Evolutionary conservation across 2,329 filamentous ascomycete genomes (phyloP).

Genomic region (Colletotrichum tropicale): DNA sequence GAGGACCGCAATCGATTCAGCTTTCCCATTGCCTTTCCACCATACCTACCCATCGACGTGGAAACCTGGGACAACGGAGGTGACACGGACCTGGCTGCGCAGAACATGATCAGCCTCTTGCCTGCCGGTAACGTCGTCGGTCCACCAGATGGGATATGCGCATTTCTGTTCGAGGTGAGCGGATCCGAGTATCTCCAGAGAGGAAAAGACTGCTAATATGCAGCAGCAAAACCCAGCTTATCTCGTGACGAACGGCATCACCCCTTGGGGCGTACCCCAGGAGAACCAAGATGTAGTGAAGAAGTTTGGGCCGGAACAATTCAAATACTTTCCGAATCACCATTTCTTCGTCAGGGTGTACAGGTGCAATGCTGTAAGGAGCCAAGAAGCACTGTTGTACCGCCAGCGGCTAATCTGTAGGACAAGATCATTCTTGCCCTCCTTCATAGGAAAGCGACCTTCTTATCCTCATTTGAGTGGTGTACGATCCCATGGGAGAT

Average conservation of each 20-base stretch:
- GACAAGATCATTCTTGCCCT: slow-evolving; percentile 51
- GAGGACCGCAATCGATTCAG: slow-evolving; percentile 24
- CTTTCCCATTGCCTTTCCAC: slow-evolving; percentile 42
- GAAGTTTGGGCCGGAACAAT: slow-evolving; percentile 49
- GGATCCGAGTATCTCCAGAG: slow-evolving; percentile 13
- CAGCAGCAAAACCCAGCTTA: slow-evolving; percentile 50
- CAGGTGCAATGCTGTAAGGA: slow-evolving; percentile 55
- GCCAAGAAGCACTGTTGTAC: not conserved
- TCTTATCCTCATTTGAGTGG: slow-evolving; percentile 58
- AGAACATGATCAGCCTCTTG: slow-evolving; percentile 48
- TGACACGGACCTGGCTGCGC: slow-evolving; percentile 45
- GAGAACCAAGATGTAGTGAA: slow-evolving; percentile 39
- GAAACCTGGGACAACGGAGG: slow-evolving; percentile 35
- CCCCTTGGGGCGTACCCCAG: slow-evolving; percentile 41
- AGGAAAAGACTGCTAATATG: not conserved
- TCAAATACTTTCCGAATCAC: slow-evolving; percentile 57
- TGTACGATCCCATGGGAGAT: slow-evolving; percentile 53
- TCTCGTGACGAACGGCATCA: slow-evolving; percentile 30
- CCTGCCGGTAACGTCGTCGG: slow-evolving; percentile 30
- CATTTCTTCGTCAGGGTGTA: slow-evolving; percentile 63
- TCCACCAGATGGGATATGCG: slow-evolving; percentile 46
- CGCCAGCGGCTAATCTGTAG: not conserved
- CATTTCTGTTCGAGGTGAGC: slow-evolving; percentile 59
- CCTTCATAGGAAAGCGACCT: slow-evolving; percentile 53
- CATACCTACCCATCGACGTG: slow-evolving; percentile 42